Evolutionary conservation across 2,329 filamentous ascomycete species (phyloP).

Genomic region (Sclerotinia borealis): DNA sequence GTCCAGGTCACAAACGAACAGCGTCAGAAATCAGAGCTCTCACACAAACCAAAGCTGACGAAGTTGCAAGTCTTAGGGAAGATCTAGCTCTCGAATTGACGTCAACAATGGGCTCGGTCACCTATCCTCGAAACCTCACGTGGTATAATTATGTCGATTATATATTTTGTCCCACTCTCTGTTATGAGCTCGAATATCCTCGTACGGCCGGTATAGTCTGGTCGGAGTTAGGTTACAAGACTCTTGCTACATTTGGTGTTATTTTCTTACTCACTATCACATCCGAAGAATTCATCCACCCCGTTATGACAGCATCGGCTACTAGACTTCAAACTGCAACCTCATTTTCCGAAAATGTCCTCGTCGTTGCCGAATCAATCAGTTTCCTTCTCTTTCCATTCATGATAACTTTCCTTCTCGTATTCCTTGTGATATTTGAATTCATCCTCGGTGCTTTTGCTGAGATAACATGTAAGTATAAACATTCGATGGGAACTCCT

Average conservation of each 20-base stretch:
- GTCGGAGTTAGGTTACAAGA: conserved; percentile 76
- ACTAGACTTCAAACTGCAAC: conserved; percentile 42
- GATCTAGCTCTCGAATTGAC: conserved; percentile 87
- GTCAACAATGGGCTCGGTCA: conserved; percentile 81
- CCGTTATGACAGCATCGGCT: conserved; percentile 71
- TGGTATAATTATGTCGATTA: conserved; percentile 79
- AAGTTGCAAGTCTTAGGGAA: conserved; percentile 62
- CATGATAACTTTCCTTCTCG: conserved; percentile 90
- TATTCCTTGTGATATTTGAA: conserved; percentile 98
- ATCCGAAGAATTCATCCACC: conserved; percentile 92
- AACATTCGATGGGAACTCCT: background rate
- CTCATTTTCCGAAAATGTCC: conserved; percentile 54
- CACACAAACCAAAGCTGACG: conserved; percentile 31
- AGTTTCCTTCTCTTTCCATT: conserved; percentile 92
- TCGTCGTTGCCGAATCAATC: conserved; percentile 85
- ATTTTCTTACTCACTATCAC: conserved; percentile 90
- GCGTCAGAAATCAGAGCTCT: conserved; percentile 22
- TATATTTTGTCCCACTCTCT: conserved; percentile 86
- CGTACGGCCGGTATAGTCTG: conserved; percentile 70
- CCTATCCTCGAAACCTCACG: conserved; percentile 85
- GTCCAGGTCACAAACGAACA: conserved; percentile 19
- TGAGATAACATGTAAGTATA: conserved; percentile 65
- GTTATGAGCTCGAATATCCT: conserved; percentile 96
- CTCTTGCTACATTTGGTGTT: conserved; percentile 86
- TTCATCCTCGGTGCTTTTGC: conserved; percentile 92